Base-by-base conservation (phyloP, 2,329 filamentous ascomycete species). In the Paecilomyces dactylethromorphus region DNA sequence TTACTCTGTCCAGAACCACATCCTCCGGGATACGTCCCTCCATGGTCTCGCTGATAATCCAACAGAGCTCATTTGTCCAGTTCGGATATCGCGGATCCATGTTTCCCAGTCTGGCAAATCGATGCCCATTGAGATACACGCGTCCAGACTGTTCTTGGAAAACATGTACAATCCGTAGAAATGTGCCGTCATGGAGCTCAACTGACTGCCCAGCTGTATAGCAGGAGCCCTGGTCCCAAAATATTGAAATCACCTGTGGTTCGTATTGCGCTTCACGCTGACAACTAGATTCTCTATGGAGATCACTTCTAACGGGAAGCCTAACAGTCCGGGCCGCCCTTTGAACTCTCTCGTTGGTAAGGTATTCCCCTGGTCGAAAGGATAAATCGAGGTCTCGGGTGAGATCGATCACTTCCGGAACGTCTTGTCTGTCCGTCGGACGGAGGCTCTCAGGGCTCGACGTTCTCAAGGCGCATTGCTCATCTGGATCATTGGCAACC, bases 1-100 rank as follows among this genome's bases (percentile, higher is more conserved):
- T 64, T 0, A 87, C 73, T 0, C 74, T 60, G 0, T 63, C 55
- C 0, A 80, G 58, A 0, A 69, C 51, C 0, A 87, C 66, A 1
- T 84, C 79, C 0, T 75, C 56, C 56, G 0, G 62, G 33, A 57
- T 29, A n/a, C 6, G 21, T 3, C 61, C 59, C 18, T 61, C 59
- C 2, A 72, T 61, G 0, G 62, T 59, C 35, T 81, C 76, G 5
- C 77, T 70, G 0, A 74, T 53, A 32, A 74, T 53, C 72, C 78
- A 76, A 22, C 74, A 73, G 22, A 84, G 58, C 59, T 84, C 82
- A 52, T 82, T 78, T 0, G 58, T 50, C 29, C 70, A 68, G 11
- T 66, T 69, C 0, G 74, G 74, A 2, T 82, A 65, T 12, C 74
- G 67, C 0, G 71, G 72, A 2, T 70, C 60, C 15, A 76, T 61